Percentiles rank a stretch among this genome's conserved stretches.
phyloP scores from a whole-genome alignment of 2,329 filamentous ascomycete species.

The Neofusicoccum kwambonambiense region DNA sequence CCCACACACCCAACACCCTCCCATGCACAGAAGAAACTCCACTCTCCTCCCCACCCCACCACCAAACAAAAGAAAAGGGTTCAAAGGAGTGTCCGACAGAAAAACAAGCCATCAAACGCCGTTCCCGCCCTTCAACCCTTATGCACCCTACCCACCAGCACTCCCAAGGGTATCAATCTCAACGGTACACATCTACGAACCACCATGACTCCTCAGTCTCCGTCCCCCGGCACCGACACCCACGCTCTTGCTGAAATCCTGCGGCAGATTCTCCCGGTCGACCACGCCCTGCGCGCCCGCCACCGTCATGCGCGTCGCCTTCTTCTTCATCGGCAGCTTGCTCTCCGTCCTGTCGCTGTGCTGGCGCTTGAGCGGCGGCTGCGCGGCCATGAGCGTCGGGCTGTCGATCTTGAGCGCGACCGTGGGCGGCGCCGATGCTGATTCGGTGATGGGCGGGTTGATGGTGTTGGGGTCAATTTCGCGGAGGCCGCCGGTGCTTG shows the following conservation, averaged over 20 bases:
- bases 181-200: background rate
- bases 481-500: slow-evolving; percentile 35
- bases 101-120: background rate
- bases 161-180: background rate
- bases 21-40: background rate
- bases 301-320: slow-evolving; percentile 42
- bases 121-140: background rate
- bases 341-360: slow-evolving; percentile 36
- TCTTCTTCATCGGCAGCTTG: slow-evolving; percentile 43
- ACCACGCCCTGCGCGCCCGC: slow-evolving; percentile 35
- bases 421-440: slow-evolving; percentile 30
- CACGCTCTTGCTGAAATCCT: slow-evolving; percentile 38
- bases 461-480: slow-evolving; percentile 51
- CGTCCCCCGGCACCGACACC: slow-evolving; percentile 24
- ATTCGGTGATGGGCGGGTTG: slow-evolving; percentile 24
- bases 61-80: background rate
- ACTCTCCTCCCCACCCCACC: too few species aligned
- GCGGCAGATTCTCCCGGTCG: slow-evolving; percentile 41
- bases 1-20: background rate
- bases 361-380: slow-evolving; percentile 46
- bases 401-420: slow-evolving; percentile 17
- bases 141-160: too few species aligned
- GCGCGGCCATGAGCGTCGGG: slow-evolving; percentile 26
- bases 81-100: background rate
- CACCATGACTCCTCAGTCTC: slow-evolving; percentile 16